Percentiles rank a stretch among this genome's conserved stretches.
Conservation (phyloP, 345 rosid genomes). For the Geranium brycei region DNA sequence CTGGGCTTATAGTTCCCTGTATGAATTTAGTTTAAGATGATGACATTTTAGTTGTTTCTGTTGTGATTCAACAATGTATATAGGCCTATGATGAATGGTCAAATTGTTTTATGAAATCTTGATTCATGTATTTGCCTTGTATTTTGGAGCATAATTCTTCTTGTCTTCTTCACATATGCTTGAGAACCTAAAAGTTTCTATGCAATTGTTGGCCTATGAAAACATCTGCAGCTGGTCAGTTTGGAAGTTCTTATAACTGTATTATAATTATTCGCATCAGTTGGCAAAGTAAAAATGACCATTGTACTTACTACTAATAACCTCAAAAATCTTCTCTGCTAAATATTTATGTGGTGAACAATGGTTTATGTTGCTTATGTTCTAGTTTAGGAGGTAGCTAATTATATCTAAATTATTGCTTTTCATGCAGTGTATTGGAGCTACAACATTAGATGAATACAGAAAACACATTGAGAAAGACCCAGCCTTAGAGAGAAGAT, state of each 20-base stretch:
- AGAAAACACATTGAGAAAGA: constrained; percentile 98
- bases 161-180: too few species aligned
- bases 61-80: too few species aligned
- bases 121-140: too few species aligned
- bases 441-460: constrained; percentile 95
- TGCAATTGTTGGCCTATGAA: too few species aligned
- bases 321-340: too few species aligned
- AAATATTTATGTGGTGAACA: too few species aligned
- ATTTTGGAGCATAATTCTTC: too few species aligned
- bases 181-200: too few species aligned
- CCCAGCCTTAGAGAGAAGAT: constrained; percentile 94
- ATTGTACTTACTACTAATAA: background rate
- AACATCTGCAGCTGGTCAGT: background rate
- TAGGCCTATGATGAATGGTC: too few species aligned
- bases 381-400: background rate
- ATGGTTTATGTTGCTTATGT: background rate
- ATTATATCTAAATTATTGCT: background rate
- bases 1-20: too few species aligned
- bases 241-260: background rate
- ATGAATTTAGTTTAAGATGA: background rate
- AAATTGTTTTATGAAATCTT: too few species aligned
- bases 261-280: background rate
- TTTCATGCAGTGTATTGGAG: constrained; percentile 85
- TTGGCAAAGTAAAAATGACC: background rate
- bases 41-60: background rate